phyloP scores from a whole-genome alignment of 2,329 filamentous ascomycete genomes.

The Tolypocladium sp. region DNA sequence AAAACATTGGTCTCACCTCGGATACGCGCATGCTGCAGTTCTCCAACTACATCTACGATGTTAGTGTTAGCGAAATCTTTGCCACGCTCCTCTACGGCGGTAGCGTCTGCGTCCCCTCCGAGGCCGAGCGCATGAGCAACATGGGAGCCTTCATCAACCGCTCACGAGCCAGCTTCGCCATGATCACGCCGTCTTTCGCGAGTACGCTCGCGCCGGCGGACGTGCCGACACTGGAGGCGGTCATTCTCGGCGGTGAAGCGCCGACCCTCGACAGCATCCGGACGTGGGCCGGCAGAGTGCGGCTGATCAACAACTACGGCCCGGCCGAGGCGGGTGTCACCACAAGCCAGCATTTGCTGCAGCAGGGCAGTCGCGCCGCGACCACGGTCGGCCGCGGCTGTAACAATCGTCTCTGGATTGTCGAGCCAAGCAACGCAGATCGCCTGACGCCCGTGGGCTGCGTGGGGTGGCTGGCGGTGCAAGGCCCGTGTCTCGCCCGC shows the following conservation, averaged over 20 bases:
- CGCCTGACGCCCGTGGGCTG: no score
- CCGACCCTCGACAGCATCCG: constrained; percentile 26
- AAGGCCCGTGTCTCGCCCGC: constrained; percentile 27
- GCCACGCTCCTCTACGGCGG: not conserved
- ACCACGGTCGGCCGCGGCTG: constrained; percentile 27
- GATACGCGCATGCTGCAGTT: no score
- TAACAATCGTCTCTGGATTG: not conserved
- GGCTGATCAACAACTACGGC: constrained; percentile 6
- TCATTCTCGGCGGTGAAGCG: constrained; percentile 8
- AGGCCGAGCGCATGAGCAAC: constrained; percentile 2
- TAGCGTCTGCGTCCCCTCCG: constrained; percentile 4
- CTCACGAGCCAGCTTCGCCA: not conserved
- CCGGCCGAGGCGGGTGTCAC: constrained; percentile 5
- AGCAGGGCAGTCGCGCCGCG: not conserved
- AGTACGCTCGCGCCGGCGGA: not conserved
- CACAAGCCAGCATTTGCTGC: no score
- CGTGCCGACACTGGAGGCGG: constrained; percentile 10
- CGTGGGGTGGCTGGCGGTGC: no score
- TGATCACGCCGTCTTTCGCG: not conserved
- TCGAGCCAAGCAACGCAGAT: no score
- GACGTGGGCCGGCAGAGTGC: constrained; percentile 5
- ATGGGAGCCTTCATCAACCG: not conserved
- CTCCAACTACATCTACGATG: no score
- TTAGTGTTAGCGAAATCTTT: no score
- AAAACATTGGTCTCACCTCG: constrained; percentile 27